Evolutionary conservation across 75 land plant genomes (phyloP), one percentile per base, ranked within the genome.

Genomic region (Pseudotsuga menziesii): DNA sequence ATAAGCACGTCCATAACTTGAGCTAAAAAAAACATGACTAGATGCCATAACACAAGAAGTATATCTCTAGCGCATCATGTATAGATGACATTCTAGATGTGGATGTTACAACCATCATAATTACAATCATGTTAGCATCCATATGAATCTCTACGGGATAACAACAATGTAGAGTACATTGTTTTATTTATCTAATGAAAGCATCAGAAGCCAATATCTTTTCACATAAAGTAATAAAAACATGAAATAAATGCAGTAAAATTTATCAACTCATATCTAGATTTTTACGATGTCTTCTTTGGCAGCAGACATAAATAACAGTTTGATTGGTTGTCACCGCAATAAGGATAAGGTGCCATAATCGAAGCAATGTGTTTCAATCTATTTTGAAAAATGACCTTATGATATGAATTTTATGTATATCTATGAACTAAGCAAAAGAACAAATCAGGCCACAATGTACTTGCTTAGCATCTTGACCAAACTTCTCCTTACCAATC

Each of bases 1-100:
- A 80, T 80, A 19, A 80, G 81, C 57, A 80, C 82, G 4, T 80
- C 82, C 82, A 80, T 80, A 35, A 80, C 81, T 81, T 80, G 61
- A 52, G 1, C 23, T 76, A 26, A 52, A n/a, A 27, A 39, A 36
- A 77, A 75, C 78, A 48, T 52, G 29, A 78, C 41, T 0, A 69
- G 14, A 29, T 20, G 41, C 2, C 20, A 41, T 9, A 69, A 20
- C 13, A 41, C 25, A 35, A 41, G 36, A n/a, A n/a, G 7, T 41
- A 19, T 3, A 39, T 20, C 41, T 41, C 41, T 41, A n/a, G 22
- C 14, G 11, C 72, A 69, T 41, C 13, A 6, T 69, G 4, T 12
- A 20, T 69, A n/a, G 23, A 39, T 69, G n/a, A 41, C 54, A 41
- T 39, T 69, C 23, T 36, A 20, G 44, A 20, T 4, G 12, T 20